Conservation (phyloP, 768 basidiomycete species). For the Pisolithus albus region DNA sequence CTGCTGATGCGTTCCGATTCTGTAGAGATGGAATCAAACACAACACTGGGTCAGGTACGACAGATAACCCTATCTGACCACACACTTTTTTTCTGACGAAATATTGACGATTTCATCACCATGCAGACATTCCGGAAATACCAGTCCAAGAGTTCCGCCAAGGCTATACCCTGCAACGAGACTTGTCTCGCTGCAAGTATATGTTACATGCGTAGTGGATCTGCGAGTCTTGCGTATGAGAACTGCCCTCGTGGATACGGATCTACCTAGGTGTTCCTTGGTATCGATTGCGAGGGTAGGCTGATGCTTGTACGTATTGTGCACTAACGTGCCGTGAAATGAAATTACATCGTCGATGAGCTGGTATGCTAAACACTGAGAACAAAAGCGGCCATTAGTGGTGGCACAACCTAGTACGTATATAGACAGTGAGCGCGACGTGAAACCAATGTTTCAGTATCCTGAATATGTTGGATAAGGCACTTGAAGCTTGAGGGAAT, state of each 20-base stretch:
- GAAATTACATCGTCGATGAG: no score
- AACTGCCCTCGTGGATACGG: conserved; percentile 61
- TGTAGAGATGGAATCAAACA: conserved; percentile 19
- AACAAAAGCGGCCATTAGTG: no score
- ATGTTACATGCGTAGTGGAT: conserved; percentile 69
- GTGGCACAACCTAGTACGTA: no score
- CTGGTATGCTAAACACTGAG: no score
- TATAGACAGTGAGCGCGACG: no score
- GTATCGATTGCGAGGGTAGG: no score
- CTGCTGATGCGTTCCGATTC: neutral
- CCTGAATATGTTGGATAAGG: no score
- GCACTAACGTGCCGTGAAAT: no score
- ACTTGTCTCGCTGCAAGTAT: conserved; percentile 55
- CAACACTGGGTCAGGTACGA: conserved; percentile 18
- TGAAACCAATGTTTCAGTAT: no score
- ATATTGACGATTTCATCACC: neutral
- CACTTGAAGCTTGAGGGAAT: no score
- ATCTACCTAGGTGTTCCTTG: conserved; percentile 37
- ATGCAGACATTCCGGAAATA: conserved; percentile 52
- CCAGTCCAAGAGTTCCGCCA: conserved; percentile 63
- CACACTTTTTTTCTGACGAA: neutral
- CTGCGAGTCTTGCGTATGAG: conserved; percentile 47
- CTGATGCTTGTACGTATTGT: no score
- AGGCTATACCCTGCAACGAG: conserved; percentile 45
- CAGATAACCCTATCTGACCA: neutral